A percentile compares a stretch with the other conserved stretches of the same genome.
phyloP scores from a whole-genome alignment of 2,329 filamentous ascomycete genomes.

The Epichloe hybrida region DNA sequence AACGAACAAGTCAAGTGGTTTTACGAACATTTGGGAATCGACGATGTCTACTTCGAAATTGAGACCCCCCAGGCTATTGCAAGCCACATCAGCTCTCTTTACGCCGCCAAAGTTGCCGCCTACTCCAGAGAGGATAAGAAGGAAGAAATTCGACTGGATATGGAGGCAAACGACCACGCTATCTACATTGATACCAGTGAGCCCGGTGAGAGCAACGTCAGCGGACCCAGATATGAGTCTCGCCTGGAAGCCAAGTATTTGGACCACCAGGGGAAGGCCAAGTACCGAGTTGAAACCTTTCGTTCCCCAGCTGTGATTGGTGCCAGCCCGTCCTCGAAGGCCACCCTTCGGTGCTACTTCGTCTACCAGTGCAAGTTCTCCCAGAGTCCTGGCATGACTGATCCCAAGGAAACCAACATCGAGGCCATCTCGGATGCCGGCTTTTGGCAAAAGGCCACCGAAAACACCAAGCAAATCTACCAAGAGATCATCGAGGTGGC shows the following conservation, averaged over 20 bases:
- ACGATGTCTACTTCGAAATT: constrained; percentile 95
- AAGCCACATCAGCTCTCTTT: constrained; percentile 89
- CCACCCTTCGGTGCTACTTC: constrained; percentile 92
- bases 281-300: constrained; percentile 96
- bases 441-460: constrained; percentile 90
- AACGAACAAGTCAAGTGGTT: constrained; percentile 89
- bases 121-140: constrained; percentile 87
- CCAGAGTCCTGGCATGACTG: constrained; percentile 55
- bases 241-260: constrained; percentile 92
- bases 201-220: constrained; percentile 62
- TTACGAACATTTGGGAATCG: constrained; percentile 93
- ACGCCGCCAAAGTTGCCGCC: constrained; percentile 91
- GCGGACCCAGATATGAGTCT: constrained; percentile 84
- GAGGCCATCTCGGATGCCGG: constrained; percentile 86
- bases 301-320: constrained; percentile 75
- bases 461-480: constrained; percentile 92
- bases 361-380: constrained; percentile 94
- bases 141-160: constrained; percentile 87
- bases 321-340: constrained; percentile 50
- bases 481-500: constrained; percentile 83
- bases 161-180: constrained; percentile 87
- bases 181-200: constrained; percentile 98
- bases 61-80: constrained; percentile 78
- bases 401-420: constrained; percentile 69
- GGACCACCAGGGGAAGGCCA: constrained; percentile 57